phyloP scores from a whole-genome alignment of 805 yeast species.

The Lipomyces chichibuensis region DNA sequence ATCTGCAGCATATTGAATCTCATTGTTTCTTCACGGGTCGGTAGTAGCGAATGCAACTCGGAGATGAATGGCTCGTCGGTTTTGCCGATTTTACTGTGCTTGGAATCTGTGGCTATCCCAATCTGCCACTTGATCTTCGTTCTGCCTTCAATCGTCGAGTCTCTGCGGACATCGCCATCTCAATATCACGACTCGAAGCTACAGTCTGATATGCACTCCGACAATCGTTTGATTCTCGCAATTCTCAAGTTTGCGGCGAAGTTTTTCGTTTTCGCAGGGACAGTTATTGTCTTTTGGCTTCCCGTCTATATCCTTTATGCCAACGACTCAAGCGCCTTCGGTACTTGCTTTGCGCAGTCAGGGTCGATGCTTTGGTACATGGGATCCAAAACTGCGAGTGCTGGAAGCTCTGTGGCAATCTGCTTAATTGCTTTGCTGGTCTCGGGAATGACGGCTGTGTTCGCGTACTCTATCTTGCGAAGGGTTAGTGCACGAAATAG shows the following conservation, averaged over 20 bases:
- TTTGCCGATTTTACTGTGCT: slow-evolving; percentile 25
- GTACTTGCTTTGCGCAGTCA: slow-evolving; percentile 18
- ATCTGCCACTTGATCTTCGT: slow-evolving; percentile 15
- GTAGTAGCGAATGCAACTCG: slow-evolving; percentile 14
- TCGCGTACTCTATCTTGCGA: slow-evolving; percentile 5
- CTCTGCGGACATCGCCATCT: slow-evolving; percentile 1
- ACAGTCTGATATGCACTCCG: background rate
- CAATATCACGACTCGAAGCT: background rate
- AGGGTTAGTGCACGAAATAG: background rate
- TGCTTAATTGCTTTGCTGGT: slow-evolving; percentile 7
- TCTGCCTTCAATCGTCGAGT: slow-evolving; percentile 22
- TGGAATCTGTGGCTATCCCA: slow-evolving; percentile 17
- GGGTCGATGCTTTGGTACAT: slow-evolving; percentile 26
- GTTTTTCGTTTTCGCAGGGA: slow-evolving; percentile 11
- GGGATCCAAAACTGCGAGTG: slow-evolving; percentile 26
- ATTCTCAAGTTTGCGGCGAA: slow-evolving; percentile 8
- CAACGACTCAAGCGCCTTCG: slow-evolving; percentile 22
- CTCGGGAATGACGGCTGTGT: slow-evolving; percentile 9
- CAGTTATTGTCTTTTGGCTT: slow-evolving; percentile 18
- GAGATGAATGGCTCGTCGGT: slow-evolving; percentile 2
- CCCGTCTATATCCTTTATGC: slow-evolving; percentile 30
- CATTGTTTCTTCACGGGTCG: slow-evolving; percentile 12
- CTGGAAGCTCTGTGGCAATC: slow-evolving; percentile 10
- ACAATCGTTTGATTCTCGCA: background rate
- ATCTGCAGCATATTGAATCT: slow-evolving; percentile 16